A percentile compares a stretch with the other conserved stretches of the same genome.
These are phyloP conservation scores for Brassica incana DNA, from an alignment of 345 rosid species.

Conservation along the genomic window DNA sequence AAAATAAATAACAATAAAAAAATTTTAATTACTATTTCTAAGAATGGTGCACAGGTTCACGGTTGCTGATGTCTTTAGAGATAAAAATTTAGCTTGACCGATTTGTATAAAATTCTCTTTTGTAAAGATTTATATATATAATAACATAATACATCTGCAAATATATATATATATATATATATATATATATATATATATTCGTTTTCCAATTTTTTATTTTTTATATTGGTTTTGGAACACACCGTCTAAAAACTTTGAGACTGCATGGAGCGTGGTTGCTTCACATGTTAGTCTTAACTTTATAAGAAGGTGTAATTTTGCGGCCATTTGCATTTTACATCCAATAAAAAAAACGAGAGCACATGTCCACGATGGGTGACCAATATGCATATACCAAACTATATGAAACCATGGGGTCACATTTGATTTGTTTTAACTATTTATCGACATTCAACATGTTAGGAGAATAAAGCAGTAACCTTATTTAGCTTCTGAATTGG, in stretches of 20 bases:
- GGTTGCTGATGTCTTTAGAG: too few species aligned
- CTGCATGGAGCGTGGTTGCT: slow-evolving; percentile 24
- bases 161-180: background rate
- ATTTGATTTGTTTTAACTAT: slow-evolving; percentile 33
- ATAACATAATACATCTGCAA: background rate
- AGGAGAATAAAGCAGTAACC: slow-evolving; percentile 18
- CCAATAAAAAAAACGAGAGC: slow-evolving; percentile 14
- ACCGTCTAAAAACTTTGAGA: background rate
- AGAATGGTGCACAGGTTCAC: too few species aligned
- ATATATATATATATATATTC: background rate
- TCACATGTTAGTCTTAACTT: background rate
- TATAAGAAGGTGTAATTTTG: background rate
- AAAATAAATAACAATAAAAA: too few species aligned
- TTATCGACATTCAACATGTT: slow-evolving; percentile 31
- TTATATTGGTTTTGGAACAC: background rate
- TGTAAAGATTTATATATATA: background rate
- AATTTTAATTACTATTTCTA: too few species aligned
- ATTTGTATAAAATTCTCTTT: background rate
- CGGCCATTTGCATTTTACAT: slow-evolving; percentile 8
- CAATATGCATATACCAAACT: slow-evolving; percentile 32
- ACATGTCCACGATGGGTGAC: slow-evolving; percentile 34
- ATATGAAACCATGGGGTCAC: slow-evolving; percentile 27
- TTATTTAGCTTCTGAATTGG: slow-evolving; percentile 11
- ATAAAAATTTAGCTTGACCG: background rate
- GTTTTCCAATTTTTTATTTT: background rate